A percentile compares a stretch with the other conserved stretches of the same genome.
phyloP scores from a whole-genome alignment of 176 grass and related monocot species.

The Oropetium thomaeum region DNA sequence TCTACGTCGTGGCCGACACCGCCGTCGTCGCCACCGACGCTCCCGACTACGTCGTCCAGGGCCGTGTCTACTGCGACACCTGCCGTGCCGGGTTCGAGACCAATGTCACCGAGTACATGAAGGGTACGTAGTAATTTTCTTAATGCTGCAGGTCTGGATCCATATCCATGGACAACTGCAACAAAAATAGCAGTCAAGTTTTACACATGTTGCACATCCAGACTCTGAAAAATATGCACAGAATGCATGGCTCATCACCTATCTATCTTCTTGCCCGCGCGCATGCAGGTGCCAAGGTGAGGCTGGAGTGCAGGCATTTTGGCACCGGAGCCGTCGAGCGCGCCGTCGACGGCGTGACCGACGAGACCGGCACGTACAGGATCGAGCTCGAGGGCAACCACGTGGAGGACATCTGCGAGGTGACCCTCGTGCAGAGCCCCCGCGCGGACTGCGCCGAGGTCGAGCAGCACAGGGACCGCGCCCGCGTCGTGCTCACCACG shows the following conservation, averaged over 20 bases:
- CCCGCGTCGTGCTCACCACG: constrained; percentile 42
- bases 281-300: constrained; percentile 61
- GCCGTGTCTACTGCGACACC: constrained; percentile 85
- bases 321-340: constrained; percentile 35
- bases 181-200: background rate
- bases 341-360: constrained; percentile 41
- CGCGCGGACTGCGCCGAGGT: constrained; percentile 38
- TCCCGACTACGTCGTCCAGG: constrained; percentile 50
- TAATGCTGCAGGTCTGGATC: background rate
- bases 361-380: constrained; percentile 48
- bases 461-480: constrained; percentile 24
- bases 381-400: constrained; percentile 75
- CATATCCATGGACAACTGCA: background rate
- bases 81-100: constrained; percentile 86
- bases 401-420: constrained; percentile 66
- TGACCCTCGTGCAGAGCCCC: constrained; percentile 60
- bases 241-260: background rate
- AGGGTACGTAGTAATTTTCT: constrained; percentile 34
- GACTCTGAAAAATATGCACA: background rate
- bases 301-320: constrained; percentile 73
- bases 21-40: background rate
- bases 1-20: constrained; percentile 30
- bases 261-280: constrained; percentile 6
- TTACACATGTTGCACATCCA: background rate
- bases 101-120: constrained; percentile 59